These are phyloP conservation scores for Piedraia hortae DNA, from an alignment of 2,329 filamentous ascomycete species.

Conservation along the genomic window DNA sequence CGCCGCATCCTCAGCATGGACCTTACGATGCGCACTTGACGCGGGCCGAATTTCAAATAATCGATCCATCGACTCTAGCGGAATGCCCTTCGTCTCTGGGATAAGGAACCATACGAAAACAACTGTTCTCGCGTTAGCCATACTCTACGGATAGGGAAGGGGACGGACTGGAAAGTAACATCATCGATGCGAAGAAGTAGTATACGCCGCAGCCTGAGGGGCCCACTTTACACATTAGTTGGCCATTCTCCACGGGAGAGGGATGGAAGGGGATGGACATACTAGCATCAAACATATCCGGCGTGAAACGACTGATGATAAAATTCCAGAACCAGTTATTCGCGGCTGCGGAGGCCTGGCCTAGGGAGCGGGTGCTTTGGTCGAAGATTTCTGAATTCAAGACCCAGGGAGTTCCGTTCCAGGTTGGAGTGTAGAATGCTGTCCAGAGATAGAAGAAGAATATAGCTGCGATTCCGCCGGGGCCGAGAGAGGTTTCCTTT, in stretches of 20 bases:
- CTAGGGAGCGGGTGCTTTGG: slow-evolving; percentile 37
- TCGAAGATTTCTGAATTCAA: slow-evolving; percentile 50
- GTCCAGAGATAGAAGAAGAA: slow-evolving; percentile 55
- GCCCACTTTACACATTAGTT: too few species aligned
- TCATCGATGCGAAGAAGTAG: slow-evolving; percentile 20
- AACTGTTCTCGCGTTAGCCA: too few species aligned
- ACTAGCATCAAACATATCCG: slow-evolving; percentile 28
- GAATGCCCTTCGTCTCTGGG: slow-evolving; percentile 18
- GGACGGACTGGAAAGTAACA: slow-evolving; percentile 18
- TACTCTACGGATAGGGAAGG: too few species aligned
- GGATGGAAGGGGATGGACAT: too few species aligned
- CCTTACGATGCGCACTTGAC: slow-evolving; percentile 14
- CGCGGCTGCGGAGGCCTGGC: slow-evolving; percentile 42
- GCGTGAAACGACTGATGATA: slow-evolving; percentile 37
- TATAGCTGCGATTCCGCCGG: slow-evolving; percentile 30
- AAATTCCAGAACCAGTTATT: slow-evolving; percentile 39
- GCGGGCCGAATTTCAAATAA: slow-evolving; percentile 19
- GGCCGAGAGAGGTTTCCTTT: slow-evolving; percentile 12
- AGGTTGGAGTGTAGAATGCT: slow-evolving; percentile 30
- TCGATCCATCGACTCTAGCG: slow-evolving; percentile 20
- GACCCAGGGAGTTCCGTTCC: slow-evolving; percentile 18
- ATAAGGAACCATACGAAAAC: slow-evolving; percentile 7
- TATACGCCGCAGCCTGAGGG: slow-evolving; percentile 14
- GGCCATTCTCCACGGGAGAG: too few species aligned
- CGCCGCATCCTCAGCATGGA: slow-evolving; percentile 14